Evolutionary conservation across 768 basidiomycete genomes (phyloP), one percentile per base, ranked within the genome.

Genomic region (Mycena venus): DNA sequence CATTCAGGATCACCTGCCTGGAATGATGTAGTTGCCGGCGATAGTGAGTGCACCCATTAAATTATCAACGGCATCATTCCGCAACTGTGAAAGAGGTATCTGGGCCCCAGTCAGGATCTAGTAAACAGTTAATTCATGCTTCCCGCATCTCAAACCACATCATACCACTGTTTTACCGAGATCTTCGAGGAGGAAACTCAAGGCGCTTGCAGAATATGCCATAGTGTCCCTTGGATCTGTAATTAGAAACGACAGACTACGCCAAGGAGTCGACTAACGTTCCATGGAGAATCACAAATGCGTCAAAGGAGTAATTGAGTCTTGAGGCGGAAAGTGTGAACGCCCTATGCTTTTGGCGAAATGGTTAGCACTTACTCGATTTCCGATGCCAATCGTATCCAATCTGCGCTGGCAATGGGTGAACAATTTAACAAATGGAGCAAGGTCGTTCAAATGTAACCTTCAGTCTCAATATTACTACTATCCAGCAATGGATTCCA

Each of bases 41-140:
- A 98, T 93, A 19, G 93, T 92, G 38, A 99, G 85, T 4, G 96
- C 94, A 10, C 96, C 96, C 81, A 98, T 91, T 12, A 98, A 85
- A 81, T 98, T 99, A 77, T 98, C 97, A 7, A 96, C 92, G 10
- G 96, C 96, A 81, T 99, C 97, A 78, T 97, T 98, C n/a, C 96
- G 90, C 56, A 97, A 86, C 79, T 96, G 94, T 2, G 95, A 96
- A 38, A 97, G 85, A 17, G 97, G 96, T 40, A 99, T 98, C 84
- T 98, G 97, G 0, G 97, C 96, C 15, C 97, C 97, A 1, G 96
- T 98, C 34, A 97, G 77, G 70, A 98, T 96, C 95, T 96, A 62
- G 14, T 64, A 66, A 42, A n/a, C 32, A 11, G 55, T 49, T 27
- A 51, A 62, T 40, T 29, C 58, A n/a, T 42, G 12, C 17, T 63